Conservation (phyloP, 129 eudicot genomes). For the Artemisia argyi region DNA sequence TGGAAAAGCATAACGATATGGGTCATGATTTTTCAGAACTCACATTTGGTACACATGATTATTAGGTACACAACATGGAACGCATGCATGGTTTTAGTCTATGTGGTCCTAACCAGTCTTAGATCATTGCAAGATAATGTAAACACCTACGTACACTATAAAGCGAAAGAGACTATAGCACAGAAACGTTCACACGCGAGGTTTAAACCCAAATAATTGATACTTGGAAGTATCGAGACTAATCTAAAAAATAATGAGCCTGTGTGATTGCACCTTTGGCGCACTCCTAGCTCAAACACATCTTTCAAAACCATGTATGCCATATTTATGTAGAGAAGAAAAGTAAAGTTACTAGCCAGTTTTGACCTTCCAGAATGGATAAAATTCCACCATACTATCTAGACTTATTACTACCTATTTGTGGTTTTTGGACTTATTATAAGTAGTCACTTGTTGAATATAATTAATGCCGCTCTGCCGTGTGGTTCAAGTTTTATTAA, state of each 20-base stretch:
- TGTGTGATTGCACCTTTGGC: too few species aligned
- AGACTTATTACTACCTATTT: background rate
- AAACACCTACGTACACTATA: background rate
- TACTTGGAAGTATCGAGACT: too few species aligned
- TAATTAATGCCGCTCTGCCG: conserved; percentile 11
- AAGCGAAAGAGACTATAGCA: background rate
- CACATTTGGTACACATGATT: too few species aligned
- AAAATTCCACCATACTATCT: conserved; percentile 13
- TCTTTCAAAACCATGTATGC: too few species aligned
- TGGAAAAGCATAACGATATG: too few species aligned
- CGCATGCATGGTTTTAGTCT: background rate
- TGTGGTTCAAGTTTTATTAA: conserved; percentile 12
- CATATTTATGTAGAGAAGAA: too few species aligned
- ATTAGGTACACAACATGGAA: too few species aligned
- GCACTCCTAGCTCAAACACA: too few species aligned
- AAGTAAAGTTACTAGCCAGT: background rate
- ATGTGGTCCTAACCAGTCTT: background rate
- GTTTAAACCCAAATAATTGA: background rate
- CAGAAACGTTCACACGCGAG: background rate
- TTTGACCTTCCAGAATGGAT: background rate
- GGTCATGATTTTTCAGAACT: too few species aligned
- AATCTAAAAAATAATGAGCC: too few species aligned
- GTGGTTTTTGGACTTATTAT: background rate
- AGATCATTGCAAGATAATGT: background rate
- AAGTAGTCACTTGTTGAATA: background rate